A percentile compares a stretch with the other conserved stretches of the same genome.
These are phyloP conservation scores for Handroanthus guayacan DNA, from an alignment of 257 asterid species.

Conservation along the genomic window DNA sequence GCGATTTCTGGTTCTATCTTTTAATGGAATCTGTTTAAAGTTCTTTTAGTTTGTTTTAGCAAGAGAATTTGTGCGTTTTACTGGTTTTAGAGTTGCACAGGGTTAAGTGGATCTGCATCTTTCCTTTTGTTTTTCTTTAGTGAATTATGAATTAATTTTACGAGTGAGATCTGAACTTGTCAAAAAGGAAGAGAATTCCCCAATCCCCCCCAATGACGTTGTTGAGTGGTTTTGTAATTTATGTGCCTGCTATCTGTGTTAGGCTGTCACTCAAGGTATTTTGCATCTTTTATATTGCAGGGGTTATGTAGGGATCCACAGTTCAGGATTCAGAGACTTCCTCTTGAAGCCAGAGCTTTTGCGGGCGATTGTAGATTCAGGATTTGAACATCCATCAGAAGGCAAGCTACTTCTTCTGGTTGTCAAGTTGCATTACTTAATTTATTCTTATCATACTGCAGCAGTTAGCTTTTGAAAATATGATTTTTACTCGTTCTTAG, in stretches of 20 bases:
- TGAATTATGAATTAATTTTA: background rate
- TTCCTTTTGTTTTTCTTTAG: background rate
- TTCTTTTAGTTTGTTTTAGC: background rate
- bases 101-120: constrained; percentile 1
- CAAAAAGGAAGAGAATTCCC: too few species aligned
- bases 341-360: constrained; percentile 66
- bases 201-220: background rate
- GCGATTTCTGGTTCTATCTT: background rate
- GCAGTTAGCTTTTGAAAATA: background rate
- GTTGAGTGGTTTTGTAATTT: background rate
- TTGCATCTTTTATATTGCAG: constrained; percentile 35
- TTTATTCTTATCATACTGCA: background rate
- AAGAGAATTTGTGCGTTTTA: background rate
- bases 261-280: background rate
- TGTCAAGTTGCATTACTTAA: background rate
- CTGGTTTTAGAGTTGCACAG: background rate
- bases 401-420: constrained; percentile 40
- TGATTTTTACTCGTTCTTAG: background rate
- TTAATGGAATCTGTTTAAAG: background rate
- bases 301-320: constrained; percentile 69
- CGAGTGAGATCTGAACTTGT: background rate
- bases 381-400: constrained; percentile 73
- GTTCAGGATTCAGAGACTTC: constrained; percentile 68
- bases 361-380: constrained; percentile 68
- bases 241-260: background rate